Percentiles rank a stretch among this genome's conserved stretches.
phyloP scores from a whole-genome alignment of 164 flowering plant genomes.

The Annona squamosa region DNA sequence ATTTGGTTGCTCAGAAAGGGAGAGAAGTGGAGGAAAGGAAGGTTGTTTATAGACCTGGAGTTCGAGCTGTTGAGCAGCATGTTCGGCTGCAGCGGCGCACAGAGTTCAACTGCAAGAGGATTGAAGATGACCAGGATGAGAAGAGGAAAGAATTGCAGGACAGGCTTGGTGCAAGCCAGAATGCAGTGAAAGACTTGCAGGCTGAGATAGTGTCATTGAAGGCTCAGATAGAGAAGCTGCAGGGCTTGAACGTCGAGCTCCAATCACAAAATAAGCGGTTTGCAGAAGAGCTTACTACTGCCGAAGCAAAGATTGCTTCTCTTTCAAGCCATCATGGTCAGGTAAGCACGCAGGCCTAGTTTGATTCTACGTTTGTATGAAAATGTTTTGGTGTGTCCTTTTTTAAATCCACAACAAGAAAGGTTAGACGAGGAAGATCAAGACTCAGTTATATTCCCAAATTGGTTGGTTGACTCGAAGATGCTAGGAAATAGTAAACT shows the following conservation, averaged over 20 bases:
- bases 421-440: too few relatives aligned
- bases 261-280: conserved; percentile 39
- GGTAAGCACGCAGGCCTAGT: conserved; percentile 19
- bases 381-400: neutral
- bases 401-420: too few relatives aligned
- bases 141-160: conserved; percentile 28
- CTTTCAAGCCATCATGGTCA: conserved; percentile 21
- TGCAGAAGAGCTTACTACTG: conserved; percentile 37
- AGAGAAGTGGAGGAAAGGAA: conserved; percentile 23
- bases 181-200: conserved; percentile 37
- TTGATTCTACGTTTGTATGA: neutral
- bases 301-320: conserved; percentile 36
- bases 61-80: conserved; percentile 29
- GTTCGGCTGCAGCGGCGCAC: conserved; percentile 26
- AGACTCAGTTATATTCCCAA: too few relatives aligned
- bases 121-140: conserved; percentile 25
- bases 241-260: conserved; percentile 41
- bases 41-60: conserved; percentile 18
- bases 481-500: too few relatives aligned
- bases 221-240: conserved; percentile 35
- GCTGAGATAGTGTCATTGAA: conserved; percentile 35
- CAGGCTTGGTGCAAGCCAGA: conserved; percentile 34
- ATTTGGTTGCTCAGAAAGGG: conserved; percentile 20
- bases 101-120: conserved; percentile 11
- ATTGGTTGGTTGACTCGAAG: too few relatives aligned